Evolutionary conservation across 2,329 filamentous ascomycete species (phyloP).

Genomic region (Alternaria solani): DNA sequence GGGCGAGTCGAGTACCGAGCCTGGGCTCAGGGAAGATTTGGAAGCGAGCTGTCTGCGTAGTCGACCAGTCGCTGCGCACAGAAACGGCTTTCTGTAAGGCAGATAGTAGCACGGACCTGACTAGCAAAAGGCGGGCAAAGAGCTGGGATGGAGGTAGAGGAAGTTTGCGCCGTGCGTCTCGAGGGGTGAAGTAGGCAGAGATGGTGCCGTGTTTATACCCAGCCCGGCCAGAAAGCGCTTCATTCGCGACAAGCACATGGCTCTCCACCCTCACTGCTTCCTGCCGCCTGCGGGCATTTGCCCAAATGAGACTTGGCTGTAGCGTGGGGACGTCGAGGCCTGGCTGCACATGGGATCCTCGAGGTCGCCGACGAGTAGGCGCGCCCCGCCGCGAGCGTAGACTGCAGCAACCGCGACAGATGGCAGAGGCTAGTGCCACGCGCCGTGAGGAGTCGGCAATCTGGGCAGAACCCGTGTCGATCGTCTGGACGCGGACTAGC

Average conservation of each 20-base stretch:
- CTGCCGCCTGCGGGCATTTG: conserved; percentile 9
- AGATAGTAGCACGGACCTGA: neutral
- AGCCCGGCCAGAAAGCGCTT: neutral
- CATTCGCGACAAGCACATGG: conserved; percentile 14
- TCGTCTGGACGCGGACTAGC: conserved; percentile 26
- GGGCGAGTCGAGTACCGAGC: neutral
- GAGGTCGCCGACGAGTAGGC: conserved; percentile 26
- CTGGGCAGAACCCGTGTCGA: conserved; percentile 31
- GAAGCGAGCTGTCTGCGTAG: conserved; percentile 3
- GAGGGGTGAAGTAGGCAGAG: neutral
- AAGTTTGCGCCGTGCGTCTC: neutral
- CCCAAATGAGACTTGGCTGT: conserved; percentile 14
- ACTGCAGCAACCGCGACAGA: conserved; percentile 4
- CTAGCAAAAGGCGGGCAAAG: neutral
- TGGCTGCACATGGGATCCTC: conserved; percentile 31
- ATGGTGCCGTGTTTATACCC: neutral
- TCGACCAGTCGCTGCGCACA: neutral
- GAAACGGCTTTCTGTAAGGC: neutral
- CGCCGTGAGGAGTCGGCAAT: conserved; percentile 27
- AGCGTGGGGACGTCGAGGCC: conserved; percentile 21
- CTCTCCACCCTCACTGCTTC: conserved; percentile 7
- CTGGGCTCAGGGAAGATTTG: neutral
- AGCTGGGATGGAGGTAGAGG: neutral
- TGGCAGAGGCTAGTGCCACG: conserved; percentile 4
- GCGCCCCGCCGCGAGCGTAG: conserved; percentile 10